Base-by-base conservation (phyloP, 805 yeast species). In the Saccharomycopsis fermentans region DNA sequence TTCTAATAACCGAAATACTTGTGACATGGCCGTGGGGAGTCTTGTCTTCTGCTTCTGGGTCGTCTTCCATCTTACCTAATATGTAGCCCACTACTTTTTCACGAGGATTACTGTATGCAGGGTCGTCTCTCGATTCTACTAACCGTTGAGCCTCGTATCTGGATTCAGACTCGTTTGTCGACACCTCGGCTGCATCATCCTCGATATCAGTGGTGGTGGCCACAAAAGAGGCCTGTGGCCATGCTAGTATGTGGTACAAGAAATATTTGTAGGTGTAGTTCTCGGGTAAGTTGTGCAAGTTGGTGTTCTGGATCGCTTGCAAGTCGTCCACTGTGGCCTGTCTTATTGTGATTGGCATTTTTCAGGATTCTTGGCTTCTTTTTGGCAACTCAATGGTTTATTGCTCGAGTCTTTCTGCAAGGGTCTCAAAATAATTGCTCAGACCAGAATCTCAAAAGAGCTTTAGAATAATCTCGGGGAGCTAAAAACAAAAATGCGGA, bases 141-240 rank as follows among this genome's bases (percentile, higher is more conserved):
- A 58, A 52, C 26, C 58, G 55, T 56, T 60, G 34, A 2, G 16
- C 8, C 6, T 19, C 36, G 27, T 62, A 62, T 24, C 27, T 43
- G 12, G 29, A 63, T 9, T 9, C 24, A 39, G 2, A 5, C 50
- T 19, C 29, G 4, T 21, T n/a, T 43, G 26, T 21, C 43, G 62
- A 65, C 36, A 65, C 60, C 0, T 64, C 65, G 11, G 58, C 47
- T 55, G 63, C 63, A 52, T 70, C 66, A 27, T 66, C 21, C 36
- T 69, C 73, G 11, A 77, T 81, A 63, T 81, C 86, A 29, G 84
- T 81, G 1, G 94, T 85, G 1, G 92, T 86, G 17, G 99, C 99
- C 39, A 94, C 98, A 74, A 84, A 94, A 47, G 96, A 88, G 14
- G 96, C 95, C 70, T 92, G 96, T 1, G 99, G 99, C 99, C 99